Percentiles rank a stretch among this genome's conserved stretches.
Conservation (phyloP, 306 rosid species). For the Sechiopsis laciniata region DNA sequence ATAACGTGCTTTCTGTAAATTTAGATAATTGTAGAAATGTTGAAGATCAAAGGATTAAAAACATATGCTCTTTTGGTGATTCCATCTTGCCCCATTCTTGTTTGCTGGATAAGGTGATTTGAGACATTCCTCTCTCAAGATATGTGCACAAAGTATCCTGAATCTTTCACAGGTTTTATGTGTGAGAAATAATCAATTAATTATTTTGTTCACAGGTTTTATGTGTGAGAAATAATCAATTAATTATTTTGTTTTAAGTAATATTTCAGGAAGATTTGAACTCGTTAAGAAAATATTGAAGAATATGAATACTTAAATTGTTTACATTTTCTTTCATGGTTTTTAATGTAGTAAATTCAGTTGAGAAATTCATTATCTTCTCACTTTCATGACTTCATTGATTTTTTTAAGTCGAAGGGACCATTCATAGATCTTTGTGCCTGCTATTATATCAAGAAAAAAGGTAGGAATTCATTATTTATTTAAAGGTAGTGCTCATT, state of each 20-base stretch:
- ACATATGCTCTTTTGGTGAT: conserved; percentile 30
- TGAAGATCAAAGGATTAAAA: conserved; percentile 27
- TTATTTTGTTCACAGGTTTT: background rate
- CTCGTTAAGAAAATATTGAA: background rate
- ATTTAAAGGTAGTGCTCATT: background rate
- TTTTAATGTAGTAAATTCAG: background rate
- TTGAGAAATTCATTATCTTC: conserved; percentile 12
- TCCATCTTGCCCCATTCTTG: conserved; percentile 30
- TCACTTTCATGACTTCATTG: conserved; percentile 7
- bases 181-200: background rate
- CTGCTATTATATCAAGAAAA: background rate
- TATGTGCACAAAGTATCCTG: background rate
- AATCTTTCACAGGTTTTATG: background rate
- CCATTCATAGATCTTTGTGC: background rate
- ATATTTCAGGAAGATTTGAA: background rate
- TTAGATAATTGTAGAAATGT: conserved; percentile 28
- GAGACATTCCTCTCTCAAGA: conserved; percentile 13
- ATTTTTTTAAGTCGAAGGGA: background rate
- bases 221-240: background rate
- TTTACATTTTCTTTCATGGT: conserved; percentile 5
- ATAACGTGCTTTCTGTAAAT: conserved; percentile 27
- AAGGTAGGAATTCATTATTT: background rate
- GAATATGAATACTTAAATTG: background rate
- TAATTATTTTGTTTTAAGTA: background rate
- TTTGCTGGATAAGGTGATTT: conserved; percentile 47